Evolutionary conservation across 2,329 filamentous ascomycete genomes (phyloP).

Genomic region (Basipetospora sp.): DNA sequence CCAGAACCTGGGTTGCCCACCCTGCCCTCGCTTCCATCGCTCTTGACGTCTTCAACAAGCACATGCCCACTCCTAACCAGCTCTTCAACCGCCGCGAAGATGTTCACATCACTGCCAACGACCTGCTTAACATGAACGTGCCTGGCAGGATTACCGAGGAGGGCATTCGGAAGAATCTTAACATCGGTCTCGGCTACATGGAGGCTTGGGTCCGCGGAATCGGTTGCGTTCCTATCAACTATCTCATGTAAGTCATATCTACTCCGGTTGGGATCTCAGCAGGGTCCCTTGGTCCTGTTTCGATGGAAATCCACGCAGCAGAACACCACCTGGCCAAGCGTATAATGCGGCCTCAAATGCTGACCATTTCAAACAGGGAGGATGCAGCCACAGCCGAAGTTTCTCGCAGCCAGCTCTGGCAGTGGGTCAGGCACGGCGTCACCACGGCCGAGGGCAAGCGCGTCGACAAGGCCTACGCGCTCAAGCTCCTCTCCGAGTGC

Average conservation of each 20-base stretch:
- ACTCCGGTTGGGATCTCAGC: too few species aligned
- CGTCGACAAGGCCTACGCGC: slow-evolving; percentile 81
- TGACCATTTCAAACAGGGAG: slow-evolving; percentile 42
- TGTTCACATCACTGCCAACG: slow-evolving; percentile 69
- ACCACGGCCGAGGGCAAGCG: slow-evolving; percentile 76
- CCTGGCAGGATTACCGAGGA: slow-evolving; percentile 83
- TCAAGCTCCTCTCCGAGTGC: slow-evolving; percentile 76
- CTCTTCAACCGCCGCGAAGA: slow-evolving; percentile 83
- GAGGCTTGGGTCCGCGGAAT: slow-evolving; percentile 93
- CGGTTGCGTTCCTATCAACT: slow-evolving; percentile 95
- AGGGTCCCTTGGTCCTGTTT: too few species aligned
- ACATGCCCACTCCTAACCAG: slow-evolving; percentile 98
- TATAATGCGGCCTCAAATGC: too few species aligned
- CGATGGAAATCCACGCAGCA: too few species aligned
- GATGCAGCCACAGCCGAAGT: slow-evolving; percentile 96
- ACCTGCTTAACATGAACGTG: slow-evolving; percentile 95
- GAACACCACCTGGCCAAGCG: too few species aligned
- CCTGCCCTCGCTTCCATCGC: slow-evolving; percentile 81
- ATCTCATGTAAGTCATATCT: slow-evolving; percentile 60
- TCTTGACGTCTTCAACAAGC: slow-evolving; percentile 84
- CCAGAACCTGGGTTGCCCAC: slow-evolving; percentile 82
- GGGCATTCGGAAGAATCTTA: slow-evolving; percentile 93
- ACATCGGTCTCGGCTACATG: slow-evolving; percentile 95
- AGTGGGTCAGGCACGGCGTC: slow-evolving; percentile 67
- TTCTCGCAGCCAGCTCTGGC: slow-evolving; percentile 86